Percentiles rank a stretch among this genome's conserved stretches.
Conservation (phyloP, 257 asterid species). For the Solanum gandarillasii region DNA sequence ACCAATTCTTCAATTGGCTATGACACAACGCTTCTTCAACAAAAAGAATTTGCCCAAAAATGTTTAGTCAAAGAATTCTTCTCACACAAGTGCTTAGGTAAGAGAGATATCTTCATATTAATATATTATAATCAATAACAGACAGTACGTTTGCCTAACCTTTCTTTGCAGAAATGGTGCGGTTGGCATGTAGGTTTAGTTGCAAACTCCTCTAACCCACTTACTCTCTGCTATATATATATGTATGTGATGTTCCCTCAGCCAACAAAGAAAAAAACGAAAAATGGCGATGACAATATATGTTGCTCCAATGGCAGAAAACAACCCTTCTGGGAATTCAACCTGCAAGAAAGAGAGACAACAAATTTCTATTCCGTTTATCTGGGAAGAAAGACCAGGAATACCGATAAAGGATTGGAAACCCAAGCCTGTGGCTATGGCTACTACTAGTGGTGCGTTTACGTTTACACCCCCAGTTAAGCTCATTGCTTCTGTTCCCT, state of each 20-base stretch:
- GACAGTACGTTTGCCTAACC: constrained; percentile 55
- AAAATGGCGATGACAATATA: constrained; percentile 1
- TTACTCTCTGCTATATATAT: not conserved
- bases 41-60: not conserved
- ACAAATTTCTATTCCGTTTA: constrained; percentile 63
- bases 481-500: constrained; percentile 66
- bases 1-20: not conserved
- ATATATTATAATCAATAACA: not conserved
- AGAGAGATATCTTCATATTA: not conserved
- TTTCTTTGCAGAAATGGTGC: constrained; percentile 22
- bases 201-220: constrained; percentile 49
- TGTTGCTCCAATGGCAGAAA: constrained; percentile 38
- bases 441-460: not conserved
- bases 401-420: constrained; percentile 75
- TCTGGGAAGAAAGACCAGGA: constrained; percentile 88
- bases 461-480: constrained; percentile 28
- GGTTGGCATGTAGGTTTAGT: constrained; percentile 47
- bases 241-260: not conserved
- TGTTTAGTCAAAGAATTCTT: not conserved
- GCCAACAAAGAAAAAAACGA: not conserved
- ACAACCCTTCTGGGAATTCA: constrained; percentile 19
- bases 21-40: not conserved
- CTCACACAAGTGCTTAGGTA: not conserved
- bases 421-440: constrained; percentile 7
- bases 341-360: constrained; percentile 44